Evolutionary conservation across 441 rosid species (phyloP), one percentile per base, ranked within the genome.

Genomic region (Pelargonium australe): DNA sequence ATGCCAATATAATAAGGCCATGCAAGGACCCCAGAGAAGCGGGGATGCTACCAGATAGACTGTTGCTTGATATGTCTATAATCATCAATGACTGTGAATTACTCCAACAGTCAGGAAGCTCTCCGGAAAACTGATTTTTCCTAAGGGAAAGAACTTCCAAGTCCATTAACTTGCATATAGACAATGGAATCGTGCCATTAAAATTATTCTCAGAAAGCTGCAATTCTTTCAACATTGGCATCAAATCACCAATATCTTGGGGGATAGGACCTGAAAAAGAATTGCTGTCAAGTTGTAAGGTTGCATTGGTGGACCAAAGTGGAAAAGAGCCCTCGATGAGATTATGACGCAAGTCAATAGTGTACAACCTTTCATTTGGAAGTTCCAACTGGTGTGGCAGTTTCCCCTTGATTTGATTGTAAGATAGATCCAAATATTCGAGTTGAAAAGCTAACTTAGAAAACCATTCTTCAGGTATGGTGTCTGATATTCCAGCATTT

Each of bases 251-350:
- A 4, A 84, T 81, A 28, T 84, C 80, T 49, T 49, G 72, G 4
- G 87, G 89, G 62, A 86, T 66, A 37, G 78, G 57, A 17, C 90
- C 93, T 1, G 86, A 83, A 80, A 88, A 83, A 17, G 72, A 74
- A 77, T 86, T 88, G 64, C 70, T 78, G 37, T 81, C 73, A 63
- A 88, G 88, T 69, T 70, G 74, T 10, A 86, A 72, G 0, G 79
- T 74, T 68, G 85, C 86, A 73, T 80, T 84, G 57, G 80, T 74
- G 60, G 83, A 82, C 90, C 86, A 81, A 25, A 47, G 45, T 41
- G 84, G 85, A n/a, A 82, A 37, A 53, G 77, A 73, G 61, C 84
- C 87, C 28, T 75, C 75, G 16, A 84, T 82, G 14, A 5, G 64
- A 66, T 84, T 78, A 17, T 67, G 70, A 69, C 82, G 74, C 76